phyloP scores from a whole-genome alignment of 768 basidiomycete species.

The Lactifluus subvellereus region DNA sequence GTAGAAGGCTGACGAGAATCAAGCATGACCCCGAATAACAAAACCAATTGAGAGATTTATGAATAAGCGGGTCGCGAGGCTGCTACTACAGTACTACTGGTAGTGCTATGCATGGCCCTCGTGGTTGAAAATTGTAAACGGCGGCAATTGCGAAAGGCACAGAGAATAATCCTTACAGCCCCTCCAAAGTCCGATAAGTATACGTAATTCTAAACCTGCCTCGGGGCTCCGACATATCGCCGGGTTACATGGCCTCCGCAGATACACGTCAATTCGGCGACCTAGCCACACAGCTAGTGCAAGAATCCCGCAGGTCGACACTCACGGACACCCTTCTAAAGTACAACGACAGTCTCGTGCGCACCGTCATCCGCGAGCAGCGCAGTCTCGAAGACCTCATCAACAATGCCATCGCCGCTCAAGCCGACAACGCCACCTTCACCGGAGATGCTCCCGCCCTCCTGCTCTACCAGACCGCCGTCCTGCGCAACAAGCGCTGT shows the following conservation, averaged over 20 bases:
- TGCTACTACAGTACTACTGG: too few species aligned
- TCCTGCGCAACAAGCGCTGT: conserved; percentile 92
- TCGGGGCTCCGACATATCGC: too few species aligned
- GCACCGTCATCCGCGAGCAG: conserved; percentile 83
- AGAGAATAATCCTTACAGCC: too few species aligned
- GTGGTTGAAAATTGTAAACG: too few species aligned
- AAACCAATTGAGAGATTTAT: too few species aligned
- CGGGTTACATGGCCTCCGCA: conserved; percentile 29
- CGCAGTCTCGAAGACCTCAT: conserved; percentile 70
- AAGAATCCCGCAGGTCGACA: conserved; percentile 81
- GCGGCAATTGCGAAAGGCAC: too few species aligned
- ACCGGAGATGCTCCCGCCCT: conserved; percentile 52
- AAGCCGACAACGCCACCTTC: conserved; percentile 33
- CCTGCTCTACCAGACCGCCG: conserved; percentile 83
- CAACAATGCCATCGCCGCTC: conserved; percentile 34
- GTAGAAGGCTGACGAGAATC: too few species aligned
- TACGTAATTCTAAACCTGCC: too few species aligned
- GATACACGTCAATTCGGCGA: conserved; percentile 72
- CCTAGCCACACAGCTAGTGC: conserved; percentile 80
- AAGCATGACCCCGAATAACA: too few species aligned
- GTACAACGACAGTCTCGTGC: conserved; percentile 86
- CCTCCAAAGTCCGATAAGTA: too few species aligned
- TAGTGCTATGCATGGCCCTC: too few species aligned
- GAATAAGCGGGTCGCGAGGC: too few species aligned
- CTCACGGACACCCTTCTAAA: conserved; percentile 80